phyloP scores from a whole-genome alignment of 257 asterid genomes.

The Cruciata laevipes region DNA sequence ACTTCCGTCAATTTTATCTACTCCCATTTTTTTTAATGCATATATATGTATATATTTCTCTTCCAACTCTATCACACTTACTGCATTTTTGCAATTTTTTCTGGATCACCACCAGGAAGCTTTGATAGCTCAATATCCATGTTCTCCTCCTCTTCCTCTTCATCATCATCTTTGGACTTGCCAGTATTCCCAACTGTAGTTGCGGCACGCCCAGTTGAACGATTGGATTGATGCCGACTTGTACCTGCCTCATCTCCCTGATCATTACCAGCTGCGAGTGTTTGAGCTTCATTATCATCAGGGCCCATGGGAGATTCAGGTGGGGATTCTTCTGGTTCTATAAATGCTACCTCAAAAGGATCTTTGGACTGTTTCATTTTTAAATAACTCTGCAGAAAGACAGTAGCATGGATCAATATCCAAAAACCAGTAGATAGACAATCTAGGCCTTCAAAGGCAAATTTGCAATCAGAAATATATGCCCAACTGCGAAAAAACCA shows the following conservation, averaged over 20 bases:
- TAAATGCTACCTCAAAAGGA: conserved; percentile 83
- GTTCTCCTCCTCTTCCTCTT: conserved; percentile 89
- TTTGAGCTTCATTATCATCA: conserved; percentile 58
- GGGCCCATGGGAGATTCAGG: conserved; percentile 77
- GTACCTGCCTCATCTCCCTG: conserved; percentile 33
- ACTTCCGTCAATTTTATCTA: neutral
- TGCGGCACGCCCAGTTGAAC: conserved; percentile 36
- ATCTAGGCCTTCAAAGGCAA: neutral
- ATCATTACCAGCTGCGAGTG: conserved; percentile 32
- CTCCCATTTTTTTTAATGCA: neutral
- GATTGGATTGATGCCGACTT: conserved; percentile 25
- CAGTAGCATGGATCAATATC: neutral
- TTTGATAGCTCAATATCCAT: conserved; percentile 84
- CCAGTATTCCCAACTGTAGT: conserved; percentile 29
- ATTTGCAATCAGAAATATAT: neutral
- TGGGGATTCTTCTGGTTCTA: conserved; percentile 83
- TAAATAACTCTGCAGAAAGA: neutral
- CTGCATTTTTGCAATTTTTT: conserved; percentile 88
- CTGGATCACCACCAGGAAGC: conserved; percentile 65
- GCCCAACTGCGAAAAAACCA: neutral
- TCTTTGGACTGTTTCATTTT: conserved; percentile 85
- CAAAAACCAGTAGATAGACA: neutral
- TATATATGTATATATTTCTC: neutral
- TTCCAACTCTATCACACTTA: conserved; percentile 29
- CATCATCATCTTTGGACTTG: conserved; percentile 82